Base-by-base conservation (phyloP, 2,329 filamentous ascomycete species). In the Aspergillus eucalypticola region DNA sequence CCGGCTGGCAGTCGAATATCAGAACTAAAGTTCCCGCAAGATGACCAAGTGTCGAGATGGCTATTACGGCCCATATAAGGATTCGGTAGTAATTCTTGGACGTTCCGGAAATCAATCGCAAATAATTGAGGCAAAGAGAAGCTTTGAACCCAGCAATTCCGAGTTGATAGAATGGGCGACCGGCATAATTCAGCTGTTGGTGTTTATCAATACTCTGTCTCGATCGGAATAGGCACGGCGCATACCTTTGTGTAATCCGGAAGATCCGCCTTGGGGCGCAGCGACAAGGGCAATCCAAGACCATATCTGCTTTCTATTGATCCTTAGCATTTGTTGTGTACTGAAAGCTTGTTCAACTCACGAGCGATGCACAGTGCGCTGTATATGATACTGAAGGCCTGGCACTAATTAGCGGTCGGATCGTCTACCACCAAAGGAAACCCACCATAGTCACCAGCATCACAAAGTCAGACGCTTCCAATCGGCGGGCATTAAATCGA, bases 81-180 rank as follows among this genome's bases (percentile, higher is more conserved):
- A 68, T 64, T 2, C 80, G 76, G 53, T 84, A 85, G 0, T 63
- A 48, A 21, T 66, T 73, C 54, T 82, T 81, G 25, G 79, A 77
- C 0, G 81, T 84, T 1, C 80, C 78, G 44, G 78, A 77, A 35
- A 85, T 73, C 2, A 85, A 76, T 5, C 82, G 78, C 17, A 84
- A 70, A 63, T 84, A 85, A 62, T 80, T 83, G 65, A 84, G 79
- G 59, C 83, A 73, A 2, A 85, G 73, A 0, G 83, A 82, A 27
- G 84, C 79, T 66, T 85, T 85, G 77, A 85, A 85, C 59, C 83
- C 83, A 60, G 80, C 81, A 68, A 85, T 83, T 39, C 83, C 83
- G 7, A 83, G 53, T 62, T 84, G 82, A 61, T 85, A 85, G 48
- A 85, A 78, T 0, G 83, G 83, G 2, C 83, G 78, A 2, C 82